These are phyloP conservation scores for Cudoniella acicularis DNA, from an alignment of 495 filamentous ascomycete genomes.

Conservation along the genomic window DNA sequence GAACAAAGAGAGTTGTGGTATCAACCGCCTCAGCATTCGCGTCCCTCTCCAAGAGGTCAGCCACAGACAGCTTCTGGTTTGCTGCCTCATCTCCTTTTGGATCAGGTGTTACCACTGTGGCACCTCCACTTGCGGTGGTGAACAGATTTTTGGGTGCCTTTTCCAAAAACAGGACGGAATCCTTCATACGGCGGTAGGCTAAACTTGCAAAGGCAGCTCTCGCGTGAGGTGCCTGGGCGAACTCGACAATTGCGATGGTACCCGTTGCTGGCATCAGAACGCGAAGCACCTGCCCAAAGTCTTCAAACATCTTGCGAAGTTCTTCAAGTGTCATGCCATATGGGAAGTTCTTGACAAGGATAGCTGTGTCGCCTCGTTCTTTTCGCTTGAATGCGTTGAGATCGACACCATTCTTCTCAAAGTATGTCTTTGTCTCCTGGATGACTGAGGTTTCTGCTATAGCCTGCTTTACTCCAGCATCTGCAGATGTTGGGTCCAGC, in stretches of 20 bases:
- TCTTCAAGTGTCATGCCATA: conserved; percentile 72
- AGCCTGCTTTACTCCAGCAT: conserved; percentile 92
- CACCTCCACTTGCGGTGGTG: conserved; percentile 33
- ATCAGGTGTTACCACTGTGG: conserved; percentile 20
- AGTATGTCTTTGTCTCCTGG: conserved; percentile 91
- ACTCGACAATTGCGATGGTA: conserved; percentile 90
- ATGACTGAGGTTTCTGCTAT: conserved; percentile 95
- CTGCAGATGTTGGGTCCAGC: conserved; percentile 87
- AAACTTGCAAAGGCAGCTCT: conserved; percentile 76
- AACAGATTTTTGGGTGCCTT: conserved; percentile 88
- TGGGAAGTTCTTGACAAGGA: conserved; percentile 93
- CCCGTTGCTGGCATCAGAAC: conserved; percentile 90
- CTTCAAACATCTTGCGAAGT: conserved; percentile 61
- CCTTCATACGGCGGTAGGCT: conserved; percentile 86
- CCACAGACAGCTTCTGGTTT: conserved; percentile 29
- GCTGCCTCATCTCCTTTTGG: conserved; percentile 15
- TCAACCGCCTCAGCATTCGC: conserved; percentile 48
- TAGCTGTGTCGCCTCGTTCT: conserved; percentile 78
- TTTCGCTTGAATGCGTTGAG: conserved; percentile 82
- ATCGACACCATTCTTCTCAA: conserved; percentile 80
- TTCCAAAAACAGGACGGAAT: conserved; percentile 88
- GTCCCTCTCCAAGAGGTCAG: conserved; percentile 53
- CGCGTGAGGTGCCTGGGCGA: conserved; percentile 69
- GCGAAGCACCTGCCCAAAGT: conserved; percentile 67
- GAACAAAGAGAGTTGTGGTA: conserved; percentile 81